phyloP scores from a whole-genome alignment of 2,329 filamentous ascomycete species.

The Colletotrichum theobromicola region DNA sequence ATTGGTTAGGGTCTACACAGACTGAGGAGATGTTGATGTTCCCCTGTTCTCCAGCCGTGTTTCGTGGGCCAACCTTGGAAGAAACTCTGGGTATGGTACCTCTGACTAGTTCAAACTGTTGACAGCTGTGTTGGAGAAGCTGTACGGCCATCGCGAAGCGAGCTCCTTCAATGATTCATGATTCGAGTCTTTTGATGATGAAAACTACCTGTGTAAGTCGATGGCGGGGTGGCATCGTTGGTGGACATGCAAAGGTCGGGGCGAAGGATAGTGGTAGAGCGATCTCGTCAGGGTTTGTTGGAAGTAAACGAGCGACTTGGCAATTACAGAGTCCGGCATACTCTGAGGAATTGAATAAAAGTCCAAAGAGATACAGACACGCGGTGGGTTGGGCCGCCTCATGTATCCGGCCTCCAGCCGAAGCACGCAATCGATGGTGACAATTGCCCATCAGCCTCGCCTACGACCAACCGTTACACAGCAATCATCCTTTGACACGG shows the following conservation, averaged over 20 bases:
- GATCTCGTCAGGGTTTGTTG: not conserved
- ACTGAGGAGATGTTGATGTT: not conserved
- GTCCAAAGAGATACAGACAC: not conserved
- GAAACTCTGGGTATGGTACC: not conserved
- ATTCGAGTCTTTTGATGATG: not conserved
- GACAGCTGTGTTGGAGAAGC: not conserved
- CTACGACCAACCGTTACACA: not conserved
- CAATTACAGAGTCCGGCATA: not conserved
- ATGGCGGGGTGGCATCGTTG: not conserved
- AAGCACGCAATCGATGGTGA: slow-evolving; percentile 21
- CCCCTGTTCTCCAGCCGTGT: not conserved
- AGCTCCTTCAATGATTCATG: not conserved
- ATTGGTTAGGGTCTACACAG: not conserved
- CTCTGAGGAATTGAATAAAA: not conserved
- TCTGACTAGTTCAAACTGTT: not conserved
- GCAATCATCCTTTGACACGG: not conserved
- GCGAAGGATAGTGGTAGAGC: not conserved
- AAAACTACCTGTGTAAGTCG: not conserved
- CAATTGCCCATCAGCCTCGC: slow-evolving; percentile 8
- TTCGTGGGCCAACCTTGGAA: not conserved
- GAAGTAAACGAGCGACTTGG: not conserved
- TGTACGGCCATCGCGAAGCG: not conserved
- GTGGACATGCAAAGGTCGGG: not conserved
- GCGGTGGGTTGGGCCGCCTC: not conserved
- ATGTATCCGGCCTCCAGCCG: not conserved